Conservation (phyloP, 352 stramenopile genomes). For the Phytophthora fragariae region DNA sequence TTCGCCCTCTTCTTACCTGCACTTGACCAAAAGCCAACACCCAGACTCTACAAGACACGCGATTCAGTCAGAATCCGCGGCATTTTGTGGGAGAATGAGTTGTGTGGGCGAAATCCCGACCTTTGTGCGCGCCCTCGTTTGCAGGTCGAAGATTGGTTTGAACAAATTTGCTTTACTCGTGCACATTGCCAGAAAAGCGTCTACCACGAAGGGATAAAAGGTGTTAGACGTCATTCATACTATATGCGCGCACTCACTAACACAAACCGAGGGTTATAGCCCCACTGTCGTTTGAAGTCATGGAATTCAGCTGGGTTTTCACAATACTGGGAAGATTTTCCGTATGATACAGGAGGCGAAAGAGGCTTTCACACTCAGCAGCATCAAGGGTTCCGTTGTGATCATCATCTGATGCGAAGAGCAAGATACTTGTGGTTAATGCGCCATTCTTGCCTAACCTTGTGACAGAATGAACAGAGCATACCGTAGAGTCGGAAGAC, state of each 20-base stretch:
- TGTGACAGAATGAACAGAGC: neutral
- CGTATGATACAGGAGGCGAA: slow-evolving; percentile 60
- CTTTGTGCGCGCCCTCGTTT: slow-evolving; percentile 41
- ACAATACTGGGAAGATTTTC: slow-evolving; percentile 46
- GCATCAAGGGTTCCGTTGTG: slow-evolving; percentile 50
- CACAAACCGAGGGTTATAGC: slow-evolving; percentile 33
- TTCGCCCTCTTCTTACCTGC: slow-evolving; percentile 42
- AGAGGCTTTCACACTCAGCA: slow-evolving; percentile 60
- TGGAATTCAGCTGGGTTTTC: slow-evolving; percentile 41
- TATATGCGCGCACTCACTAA: neutral
- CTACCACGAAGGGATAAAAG: slow-evolving; percentile 23
- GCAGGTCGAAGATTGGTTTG: slow-evolving; percentile 51
- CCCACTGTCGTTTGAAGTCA: slow-evolving; percentile 44
- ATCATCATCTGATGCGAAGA: slow-evolving; percentile 47
- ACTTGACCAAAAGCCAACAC: slow-evolving; percentile 45
- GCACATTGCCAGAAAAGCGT: slow-evolving; percentile 52
- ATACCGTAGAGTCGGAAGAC: slow-evolving; percentile 62
- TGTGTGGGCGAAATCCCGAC: neutral
- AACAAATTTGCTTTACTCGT: slow-evolving; percentile 47
- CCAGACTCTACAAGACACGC: slow-evolving; percentile 39
- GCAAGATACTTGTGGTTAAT: neutral
- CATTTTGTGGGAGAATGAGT: no score
- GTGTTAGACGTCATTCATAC: neutral
- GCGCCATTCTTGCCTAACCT: neutral
- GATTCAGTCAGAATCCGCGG: neutral